Evolutionary conservation across 2,329 filamentous ascomycete species (phyloP).

Genomic region (Botryosphaeria agaves): DNA sequence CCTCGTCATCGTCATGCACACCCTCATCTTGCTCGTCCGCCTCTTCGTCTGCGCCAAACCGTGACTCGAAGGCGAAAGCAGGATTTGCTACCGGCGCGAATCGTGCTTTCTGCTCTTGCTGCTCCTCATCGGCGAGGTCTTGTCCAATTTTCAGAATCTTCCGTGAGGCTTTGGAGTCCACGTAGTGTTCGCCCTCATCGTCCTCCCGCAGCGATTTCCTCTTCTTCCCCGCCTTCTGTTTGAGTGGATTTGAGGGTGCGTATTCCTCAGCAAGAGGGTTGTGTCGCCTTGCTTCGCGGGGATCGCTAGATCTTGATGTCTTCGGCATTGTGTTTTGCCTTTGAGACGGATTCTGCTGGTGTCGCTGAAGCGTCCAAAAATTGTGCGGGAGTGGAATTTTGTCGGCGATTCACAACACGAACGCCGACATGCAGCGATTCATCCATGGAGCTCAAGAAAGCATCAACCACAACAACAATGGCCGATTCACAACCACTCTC

Average conservation of each 20-base stretch:
- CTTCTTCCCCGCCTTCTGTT: constrained; percentile 45
- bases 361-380: too few relatives aligned
- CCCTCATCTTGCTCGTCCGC: constrained; percentile 32
- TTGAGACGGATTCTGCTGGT: too few relatives aligned
- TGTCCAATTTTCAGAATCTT: constrained; percentile 83
- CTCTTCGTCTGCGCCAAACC: constrained; percentile 39
- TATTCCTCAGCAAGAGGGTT: constrained; percentile 87
- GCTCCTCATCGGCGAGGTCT: constrained; percentile 72
- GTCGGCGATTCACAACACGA: too few relatives aligned
- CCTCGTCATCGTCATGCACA: constrained; percentile 38
- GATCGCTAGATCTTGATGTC: constrained; percentile 36
- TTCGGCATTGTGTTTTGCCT: constrained; percentile 78
- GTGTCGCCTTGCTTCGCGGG: constrained; percentile 51
- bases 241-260: constrained; percentile 52
- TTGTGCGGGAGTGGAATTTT: too few relatives aligned
- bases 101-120: constrained; percentile 27
- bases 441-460: too few relatives aligned
- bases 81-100: constrained; percentile 31
- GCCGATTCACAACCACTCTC: constrained; percentile 16
- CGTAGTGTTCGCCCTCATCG: constrained; percentile 48
- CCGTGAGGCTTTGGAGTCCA: constrained; percentile 75
- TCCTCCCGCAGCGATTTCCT: constrained; percentile 41
- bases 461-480: constrained; percentile 13
- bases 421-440: too few relatives aligned
- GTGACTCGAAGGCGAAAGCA: constrained; percentile 65